Evolutionary conservation across 2,329 filamentous ascomycete species (phyloP).

Genomic region (Apiospora marii): DNA sequence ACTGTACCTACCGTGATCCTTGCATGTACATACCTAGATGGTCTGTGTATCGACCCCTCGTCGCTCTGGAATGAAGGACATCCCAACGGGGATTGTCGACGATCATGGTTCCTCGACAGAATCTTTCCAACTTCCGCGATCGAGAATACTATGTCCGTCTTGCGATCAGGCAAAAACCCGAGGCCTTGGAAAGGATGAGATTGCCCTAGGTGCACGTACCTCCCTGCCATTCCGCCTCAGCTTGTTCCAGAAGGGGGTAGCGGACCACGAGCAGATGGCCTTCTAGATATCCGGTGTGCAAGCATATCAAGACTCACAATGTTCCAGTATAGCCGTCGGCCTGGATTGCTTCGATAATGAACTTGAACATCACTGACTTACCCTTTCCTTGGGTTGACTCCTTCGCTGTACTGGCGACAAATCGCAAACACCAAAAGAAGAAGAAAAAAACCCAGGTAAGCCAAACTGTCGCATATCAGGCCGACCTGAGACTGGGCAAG

Average conservation of each 20-base stretch:
- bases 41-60: constrained; percentile 21
- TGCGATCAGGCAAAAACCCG: constrained; percentile 21
- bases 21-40: not conserved
- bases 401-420: not conserved
- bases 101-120: constrained; percentile 13
- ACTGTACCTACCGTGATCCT: constrained; percentile 7
- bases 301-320: not conserved
- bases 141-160: not conserved
- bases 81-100: constrained; percentile 9
- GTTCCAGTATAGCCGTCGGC: constrained; percentile 6
- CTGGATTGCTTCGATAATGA: not conserved
- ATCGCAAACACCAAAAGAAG: not conserved
- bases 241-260: not conserved
- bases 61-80: constrained; percentile 14
- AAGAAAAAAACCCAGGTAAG: not conserved
- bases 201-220: constrained; percentile 15
- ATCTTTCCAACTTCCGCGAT: constrained; percentile 12
- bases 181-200: not conserved
- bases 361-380: not conserved
- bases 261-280: constrained; percentile 3
- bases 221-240: constrained; percentile 13
- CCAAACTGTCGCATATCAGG: not conserved
- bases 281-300: not conserved
- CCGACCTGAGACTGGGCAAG: not conserved
- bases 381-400: not conserved